phyloP scores from a whole-genome alignment of 2,329 filamentous ascomycete genomes.

The Dactylellina cionopaga region DNA sequence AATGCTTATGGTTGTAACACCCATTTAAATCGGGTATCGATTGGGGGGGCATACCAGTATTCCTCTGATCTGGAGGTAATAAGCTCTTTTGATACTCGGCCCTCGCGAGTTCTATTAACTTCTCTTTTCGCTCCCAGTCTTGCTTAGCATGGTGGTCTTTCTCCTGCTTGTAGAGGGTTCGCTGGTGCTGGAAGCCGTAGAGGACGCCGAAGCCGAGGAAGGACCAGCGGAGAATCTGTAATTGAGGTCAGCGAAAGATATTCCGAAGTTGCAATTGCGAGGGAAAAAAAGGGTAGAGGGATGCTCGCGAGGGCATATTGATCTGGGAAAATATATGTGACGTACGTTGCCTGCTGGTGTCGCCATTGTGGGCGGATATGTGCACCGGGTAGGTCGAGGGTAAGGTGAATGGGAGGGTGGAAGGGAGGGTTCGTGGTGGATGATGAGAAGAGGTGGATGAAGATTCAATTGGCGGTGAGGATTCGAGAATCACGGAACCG shows the following conservation, averaged over 20 bases:
- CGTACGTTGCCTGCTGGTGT: slow-evolving; percentile 47
- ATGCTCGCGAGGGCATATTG: background rate
- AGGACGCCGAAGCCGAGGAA: slow-evolving; percentile 90
- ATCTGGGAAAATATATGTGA: background rate
- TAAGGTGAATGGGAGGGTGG: background rate
- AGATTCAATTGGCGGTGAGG: slow-evolving; percentile 2
- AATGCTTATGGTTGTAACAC: too few species aligned
- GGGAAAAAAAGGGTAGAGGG: slow-evolving; percentile 52
- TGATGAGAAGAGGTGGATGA: slow-evolving; percentile 2
- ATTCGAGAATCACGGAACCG: slow-evolving; percentile 18
- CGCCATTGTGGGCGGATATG: slow-evolving; percentile 20
- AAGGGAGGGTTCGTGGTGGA: background rate
- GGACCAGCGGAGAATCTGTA: slow-evolving; percentile 94
- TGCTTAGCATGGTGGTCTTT: slow-evolving; percentile 76
- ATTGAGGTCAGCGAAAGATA: background rate
- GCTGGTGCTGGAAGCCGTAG: slow-evolving; percentile 96
- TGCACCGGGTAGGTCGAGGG: background rate
- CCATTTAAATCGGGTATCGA: too few species aligned
- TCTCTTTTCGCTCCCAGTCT: slow-evolving; percentile 90
- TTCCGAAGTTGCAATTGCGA: slow-evolving; percentile 2
- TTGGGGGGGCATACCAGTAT: slow-evolving; percentile 56
- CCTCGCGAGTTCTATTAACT: slow-evolving; percentile 92
- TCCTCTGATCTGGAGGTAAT: slow-evolving; percentile 62
- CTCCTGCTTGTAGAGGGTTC: slow-evolving; percentile 76
- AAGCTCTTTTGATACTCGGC: slow-evolving; percentile 86